Evolutionary conservation across 1,284 basidiomycete species (phyloP).

Genomic region (Apiotrichum mycotoxinovorans): DNA sequence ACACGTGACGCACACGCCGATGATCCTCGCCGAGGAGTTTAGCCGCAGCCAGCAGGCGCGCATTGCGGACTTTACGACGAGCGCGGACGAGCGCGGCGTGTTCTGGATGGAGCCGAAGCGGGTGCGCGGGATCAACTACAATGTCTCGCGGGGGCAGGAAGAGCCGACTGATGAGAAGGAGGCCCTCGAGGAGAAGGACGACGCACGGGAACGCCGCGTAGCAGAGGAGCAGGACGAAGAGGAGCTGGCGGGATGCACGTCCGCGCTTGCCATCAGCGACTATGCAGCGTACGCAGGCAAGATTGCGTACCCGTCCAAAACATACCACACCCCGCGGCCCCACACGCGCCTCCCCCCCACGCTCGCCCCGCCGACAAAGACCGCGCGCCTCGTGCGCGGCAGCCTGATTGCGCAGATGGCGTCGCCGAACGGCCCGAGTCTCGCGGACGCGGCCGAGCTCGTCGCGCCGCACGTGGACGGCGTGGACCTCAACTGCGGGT

Average conservation of each 20-base stretch:
- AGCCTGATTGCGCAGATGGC: slow-evolving; percentile 59
- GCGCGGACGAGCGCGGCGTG: slow-evolving; percentile 54
- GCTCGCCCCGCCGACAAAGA: slow-evolving; percentile 24
- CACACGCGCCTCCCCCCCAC: slow-evolving; percentile 35
- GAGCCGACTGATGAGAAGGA: too few species aligned
- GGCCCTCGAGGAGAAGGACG: neutral
- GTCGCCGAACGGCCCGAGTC: slow-evolving; percentile 52
- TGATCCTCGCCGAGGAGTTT: slow-evolving; percentile 60
- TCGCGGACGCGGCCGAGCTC: slow-evolving; percentile 59
- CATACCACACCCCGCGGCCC: slow-evolving; percentile 25
- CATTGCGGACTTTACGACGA: slow-evolving; percentile 57
- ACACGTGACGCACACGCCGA: slow-evolving; percentile 59
- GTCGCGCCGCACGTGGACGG: slow-evolving; percentile 56
- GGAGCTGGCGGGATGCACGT: neutral
- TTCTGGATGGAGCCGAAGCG: slow-evolving; percentile 51
- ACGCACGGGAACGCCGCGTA: neutral
- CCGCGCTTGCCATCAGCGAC: neutral
- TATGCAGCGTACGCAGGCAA: neutral
- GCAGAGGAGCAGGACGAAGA: neutral
- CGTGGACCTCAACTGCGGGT: slow-evolving; percentile 60
- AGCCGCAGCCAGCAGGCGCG: slow-evolving; percentile 56
- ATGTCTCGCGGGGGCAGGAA: neutral
- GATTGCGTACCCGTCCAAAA: slow-evolving; percentile 8
- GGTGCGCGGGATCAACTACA: neutral
- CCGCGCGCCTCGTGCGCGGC: slow-evolving; percentile 51